These are phyloP conservation scores for Collybia mongolica DNA, from an alignment of 768 basidiomycete genomes.

Conservation along the genomic window DNA sequence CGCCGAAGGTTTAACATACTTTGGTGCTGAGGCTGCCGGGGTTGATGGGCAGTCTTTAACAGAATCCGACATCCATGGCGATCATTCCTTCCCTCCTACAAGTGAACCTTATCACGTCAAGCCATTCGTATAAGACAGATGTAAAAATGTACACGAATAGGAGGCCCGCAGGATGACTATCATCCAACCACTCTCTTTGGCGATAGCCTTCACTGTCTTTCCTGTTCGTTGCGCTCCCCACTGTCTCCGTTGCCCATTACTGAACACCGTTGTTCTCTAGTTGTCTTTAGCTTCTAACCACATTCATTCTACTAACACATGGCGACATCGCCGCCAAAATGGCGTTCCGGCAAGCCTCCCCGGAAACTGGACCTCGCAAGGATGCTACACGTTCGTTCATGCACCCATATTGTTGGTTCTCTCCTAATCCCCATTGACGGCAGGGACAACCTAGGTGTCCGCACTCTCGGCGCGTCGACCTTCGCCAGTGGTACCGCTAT, in stretches of 20 bases:
- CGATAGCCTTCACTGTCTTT: conserved; percentile 32
- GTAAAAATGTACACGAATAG: too few relatives aligned
- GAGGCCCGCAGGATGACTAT: conserved; percentile 27
- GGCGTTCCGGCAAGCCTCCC: conserved; percentile 35
- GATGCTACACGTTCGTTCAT: conserved; percentile 59
- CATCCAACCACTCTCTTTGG: conserved; percentile 28
- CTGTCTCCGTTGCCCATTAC: too few relatives aligned
- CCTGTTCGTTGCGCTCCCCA: conserved; percentile 31
- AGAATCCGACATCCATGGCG: too few relatives aligned
- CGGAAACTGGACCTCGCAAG: conserved; percentile 52
- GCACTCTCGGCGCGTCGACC: conserved; percentile 53
- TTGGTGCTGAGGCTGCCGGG: too few relatives aligned
- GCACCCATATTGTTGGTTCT: too few relatives aligned
- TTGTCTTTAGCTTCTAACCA: conserved; percentile 18
- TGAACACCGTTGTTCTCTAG: conserved; percentile 1
- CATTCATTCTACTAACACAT: conserved; percentile 13
- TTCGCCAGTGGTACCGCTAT: conserved; percentile 49
- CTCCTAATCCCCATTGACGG: background rate
- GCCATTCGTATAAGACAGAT: too few relatives aligned
- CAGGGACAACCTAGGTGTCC: conserved; percentile 55
- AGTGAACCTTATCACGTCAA: too few relatives aligned
- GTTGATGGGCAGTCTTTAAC: too few relatives aligned
- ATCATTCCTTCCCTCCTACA: too few relatives aligned
- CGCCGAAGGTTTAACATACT: too few relatives aligned
- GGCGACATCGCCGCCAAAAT: conserved; percentile 17